Conservation (phyloP, 2,329 filamentous ascomycete species). For the Stromatinia cepivora region DNA sequence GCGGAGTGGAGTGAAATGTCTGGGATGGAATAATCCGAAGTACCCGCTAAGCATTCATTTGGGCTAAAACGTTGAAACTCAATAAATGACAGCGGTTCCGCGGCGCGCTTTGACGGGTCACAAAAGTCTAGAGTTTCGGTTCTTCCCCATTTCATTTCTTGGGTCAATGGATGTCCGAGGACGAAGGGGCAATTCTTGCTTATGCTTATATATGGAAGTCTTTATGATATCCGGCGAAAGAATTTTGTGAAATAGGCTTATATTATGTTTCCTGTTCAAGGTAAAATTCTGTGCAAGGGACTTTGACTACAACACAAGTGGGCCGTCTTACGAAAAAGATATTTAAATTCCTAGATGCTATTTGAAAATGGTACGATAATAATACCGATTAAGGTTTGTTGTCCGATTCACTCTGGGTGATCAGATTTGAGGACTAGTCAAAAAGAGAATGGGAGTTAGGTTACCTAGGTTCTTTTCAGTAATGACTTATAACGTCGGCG, state of each 20-base stretch:
- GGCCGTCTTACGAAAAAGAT: background rate
- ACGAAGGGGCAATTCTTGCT: background rate
- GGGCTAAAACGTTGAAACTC: background rate
- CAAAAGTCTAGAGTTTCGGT: background rate
- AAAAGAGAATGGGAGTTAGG: background rate
- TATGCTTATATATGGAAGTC: background rate
- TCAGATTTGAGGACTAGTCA: background rate
- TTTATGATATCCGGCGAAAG: background rate
- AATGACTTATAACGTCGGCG: background rate
- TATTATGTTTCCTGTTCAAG: background rate
- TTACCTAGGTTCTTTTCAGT: background rate
- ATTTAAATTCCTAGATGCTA: background rate
- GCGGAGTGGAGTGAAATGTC: background rate
- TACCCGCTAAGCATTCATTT: background rate
- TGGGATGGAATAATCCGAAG: background rate
- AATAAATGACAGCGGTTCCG: slow-evolving; percentile 15
- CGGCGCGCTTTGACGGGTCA: slow-evolving; percentile 8
- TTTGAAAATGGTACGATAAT: background rate
- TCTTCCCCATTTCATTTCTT: background rate
- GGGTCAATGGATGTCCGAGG: background rate
- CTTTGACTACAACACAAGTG: background rate
- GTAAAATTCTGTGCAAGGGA: background rate
- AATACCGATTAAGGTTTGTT: background rate
- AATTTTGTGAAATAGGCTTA: background rate
- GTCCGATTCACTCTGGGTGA: background rate